A percentile compares a stretch with the other conserved stretches of the same genome.
phyloP scores from a whole-genome alignment of 805 yeast species.

The Pichia kluyveri region DNA sequence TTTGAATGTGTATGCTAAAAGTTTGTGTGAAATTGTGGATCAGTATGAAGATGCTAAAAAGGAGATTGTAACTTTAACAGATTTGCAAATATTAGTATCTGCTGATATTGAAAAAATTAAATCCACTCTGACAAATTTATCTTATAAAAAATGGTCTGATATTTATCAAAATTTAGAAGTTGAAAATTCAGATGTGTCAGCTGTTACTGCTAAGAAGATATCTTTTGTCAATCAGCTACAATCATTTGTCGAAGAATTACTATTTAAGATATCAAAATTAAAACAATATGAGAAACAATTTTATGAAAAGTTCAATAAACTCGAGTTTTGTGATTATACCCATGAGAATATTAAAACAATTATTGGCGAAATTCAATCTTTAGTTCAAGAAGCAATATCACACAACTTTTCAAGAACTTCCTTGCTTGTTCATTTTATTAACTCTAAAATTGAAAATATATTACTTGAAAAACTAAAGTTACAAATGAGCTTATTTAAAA shows the following conservation, averaged over 20 bases:
- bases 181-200: conserved; percentile 17
- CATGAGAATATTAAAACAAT: conserved; percentile 10
- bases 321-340: conserved; percentile 23
- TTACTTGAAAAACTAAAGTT: conserved; percentile 23
- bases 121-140: not conserved
- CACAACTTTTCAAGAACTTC: conserved; percentile 30
- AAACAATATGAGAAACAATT: not conserved
- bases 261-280: not conserved
- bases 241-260: not conserved
- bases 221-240: not conserved
- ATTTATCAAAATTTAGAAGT: conserved; percentile 42
- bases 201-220: not conserved
- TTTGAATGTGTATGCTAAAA: conserved; percentile 49
- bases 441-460: conserved; percentile 21
- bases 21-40: conserved; percentile 42
- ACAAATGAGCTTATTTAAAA: conserved; percentile 5
- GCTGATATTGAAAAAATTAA: not conserved
- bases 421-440: conserved; percentile 26
- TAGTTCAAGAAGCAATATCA: conserved; percentile 27
- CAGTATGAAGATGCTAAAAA: conserved; percentile 10
- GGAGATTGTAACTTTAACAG: not conserved
- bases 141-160: conserved; percentile 38
- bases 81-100: not conserved
- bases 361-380: conserved; percentile 26
- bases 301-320: not conserved